These are phyloP conservation scores for Tetracladium setigerum DNA, from an alignment of 495 filamentous ascomycete genomes.

Conservation along the genomic window DNA sequence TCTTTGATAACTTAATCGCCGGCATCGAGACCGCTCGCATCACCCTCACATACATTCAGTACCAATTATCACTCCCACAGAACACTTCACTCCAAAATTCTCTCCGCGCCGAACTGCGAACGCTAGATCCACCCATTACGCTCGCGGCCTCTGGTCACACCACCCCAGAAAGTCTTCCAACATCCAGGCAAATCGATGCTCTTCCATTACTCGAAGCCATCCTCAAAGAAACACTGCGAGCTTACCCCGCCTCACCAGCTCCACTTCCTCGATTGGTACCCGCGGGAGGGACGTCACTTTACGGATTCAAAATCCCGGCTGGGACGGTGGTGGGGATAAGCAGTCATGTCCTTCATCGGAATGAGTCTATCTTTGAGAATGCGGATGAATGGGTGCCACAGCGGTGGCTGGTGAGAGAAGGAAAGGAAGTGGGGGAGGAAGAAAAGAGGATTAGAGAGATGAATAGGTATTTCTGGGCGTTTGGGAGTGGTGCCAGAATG, in stretches of 20 bases:
- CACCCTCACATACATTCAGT: slow-evolving; percentile 59
- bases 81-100: slow-evolving; percentile 44
- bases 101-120: slow-evolving; percentile 53
- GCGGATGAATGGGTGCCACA: slow-evolving; percentile 54
- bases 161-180: slow-evolving; percentile 25
- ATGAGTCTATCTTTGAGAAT: slow-evolving; percentile 49
- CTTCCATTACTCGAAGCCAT: slow-evolving; percentile 67
- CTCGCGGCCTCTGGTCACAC: no score
- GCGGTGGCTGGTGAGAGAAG: slow-evolving; percentile 41
- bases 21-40: slow-evolving; percentile 72
- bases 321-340: slow-evolving; percentile 57
- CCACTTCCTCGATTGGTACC: slow-evolving; percentile 68
- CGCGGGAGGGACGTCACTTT: slow-evolving; percentile 36
- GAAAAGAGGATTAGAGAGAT: slow-evolving; percentile 43
- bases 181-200: slow-evolving; percentile 53
- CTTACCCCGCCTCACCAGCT: slow-evolving; percentile 68
- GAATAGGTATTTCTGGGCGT: slow-evolving; percentile 70
- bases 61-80: slow-evolving; percentile 48
- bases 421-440: slow-evolving; percentile 23
- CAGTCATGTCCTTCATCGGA: slow-evolving; percentile 60
- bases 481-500: slow-evolving; percentile 76
- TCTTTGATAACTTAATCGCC: slow-evolving; percentile 71
- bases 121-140: slow-evolving; percentile 24
- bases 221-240: slow-evolving; percentile 65
- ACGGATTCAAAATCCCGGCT: slow-evolving; percentile 46